Evolutionary conservation across 1,139 yeast genomes (phyloP), one percentile per base, ranked within the genome.

Genomic region (Blastobotrys ciferrii): DNA sequence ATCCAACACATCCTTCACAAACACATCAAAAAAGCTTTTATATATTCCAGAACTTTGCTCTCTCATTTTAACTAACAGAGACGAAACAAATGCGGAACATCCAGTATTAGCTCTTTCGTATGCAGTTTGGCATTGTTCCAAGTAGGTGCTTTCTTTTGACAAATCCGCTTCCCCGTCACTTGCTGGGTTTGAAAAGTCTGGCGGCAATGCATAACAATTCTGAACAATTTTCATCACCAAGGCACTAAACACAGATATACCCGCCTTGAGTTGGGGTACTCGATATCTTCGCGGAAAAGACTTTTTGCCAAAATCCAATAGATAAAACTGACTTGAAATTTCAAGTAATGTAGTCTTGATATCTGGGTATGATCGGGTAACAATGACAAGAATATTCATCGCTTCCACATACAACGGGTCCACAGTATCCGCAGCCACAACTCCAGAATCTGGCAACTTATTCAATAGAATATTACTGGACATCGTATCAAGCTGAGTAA

Each of bases 361-460:
- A 17, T 36, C 40, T 4, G 40, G n/a, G 14, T 36, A 36, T 18
- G 40, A 36, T 18, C 19, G 15, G 13, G 19, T 23, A 14, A 19
- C 40, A 3, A 23, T n/a, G 9, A 36, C 40, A 13, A 36, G 19
- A 4, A 36, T 36, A n/a, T 36, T 36, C 40, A 36, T 19, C 4
- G 40, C 40, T n/a, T 36, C 40, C 4, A 36, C 40, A 36, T 36
- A 36, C 9, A 36, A 12, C 4, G 40, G 40, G 14, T 36, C 40
- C 28, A 19, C 28, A 3, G 28, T 17, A 9, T 36, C 40, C 19
- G 14, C 4, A 7, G 25, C 7, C 19, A 36, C 19, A n/a, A 36
- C 19, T 19, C 40, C 40, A 7, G 28, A 36, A 7, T 36, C 40
- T 19, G 40, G 40, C 11, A 36, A 19, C 18, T n/a, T 18, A 14